phyloP scores from a whole-genome alignment of 106 monocot genomes.

The Dioscorea alata region DNA sequence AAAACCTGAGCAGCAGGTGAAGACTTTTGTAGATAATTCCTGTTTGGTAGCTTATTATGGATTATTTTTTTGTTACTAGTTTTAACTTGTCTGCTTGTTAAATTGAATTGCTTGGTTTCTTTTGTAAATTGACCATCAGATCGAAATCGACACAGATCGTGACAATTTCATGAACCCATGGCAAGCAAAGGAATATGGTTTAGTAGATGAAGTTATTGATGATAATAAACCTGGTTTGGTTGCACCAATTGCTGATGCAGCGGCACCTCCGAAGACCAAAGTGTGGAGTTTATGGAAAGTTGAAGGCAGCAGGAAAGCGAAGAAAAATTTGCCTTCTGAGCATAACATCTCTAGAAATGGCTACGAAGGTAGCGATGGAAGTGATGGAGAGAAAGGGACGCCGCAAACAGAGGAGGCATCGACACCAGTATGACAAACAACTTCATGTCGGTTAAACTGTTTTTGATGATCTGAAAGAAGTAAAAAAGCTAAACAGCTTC shows the following conservation, averaged over 20 bases:
- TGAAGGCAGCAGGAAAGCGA: conserved; percentile 72
- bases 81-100: neutral
- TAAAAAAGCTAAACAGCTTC: no score
- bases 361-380: conserved; percentile 3
- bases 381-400: conserved; percentile 31
- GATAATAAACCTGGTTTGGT: conserved; percentile 92
- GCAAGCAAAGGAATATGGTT: conserved; percentile 95
- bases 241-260: conserved; percentile 66
- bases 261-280: conserved; percentile 76
- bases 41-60: neutral
- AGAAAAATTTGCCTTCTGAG: conserved; percentile 70
- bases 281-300: conserved; percentile 80
- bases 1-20: conserved; percentile 77
- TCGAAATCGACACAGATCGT: conserved; percentile 75
- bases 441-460: no score
- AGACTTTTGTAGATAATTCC: neutral
- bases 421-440: conserved; percentile 12
- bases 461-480: no score
- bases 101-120: neutral
- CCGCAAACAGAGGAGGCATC: conserved; percentile 37
- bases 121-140: conserved; percentile 24
- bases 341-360: conserved; percentile 35
- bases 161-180: conserved; percentile 98
- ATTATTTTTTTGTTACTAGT: neutral
- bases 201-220: conserved; percentile 83